Evolutionary conservation across 2,329 filamentous ascomycete species (phyloP).

Genomic region (Xylaria digitata): DNA sequence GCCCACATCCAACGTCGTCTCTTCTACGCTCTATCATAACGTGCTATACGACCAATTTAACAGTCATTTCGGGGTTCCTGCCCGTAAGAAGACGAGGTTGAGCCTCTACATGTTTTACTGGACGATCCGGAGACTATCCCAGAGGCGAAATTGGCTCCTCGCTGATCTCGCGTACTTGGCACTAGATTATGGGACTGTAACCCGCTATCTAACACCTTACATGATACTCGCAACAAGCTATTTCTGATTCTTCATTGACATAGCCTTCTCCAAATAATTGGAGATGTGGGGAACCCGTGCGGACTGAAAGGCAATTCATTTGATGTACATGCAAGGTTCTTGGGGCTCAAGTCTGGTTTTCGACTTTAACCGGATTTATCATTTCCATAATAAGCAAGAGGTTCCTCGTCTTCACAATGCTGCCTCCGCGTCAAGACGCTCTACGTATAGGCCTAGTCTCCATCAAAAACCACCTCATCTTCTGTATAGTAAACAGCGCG

Average conservation of each 20-base stretch:
- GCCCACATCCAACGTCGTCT: constrained; percentile 1
- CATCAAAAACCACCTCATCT: neutral
- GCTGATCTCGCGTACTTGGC: constrained; percentile 14
- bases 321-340: constrained; percentile 28
- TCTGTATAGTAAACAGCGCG: constrained; percentile 1
- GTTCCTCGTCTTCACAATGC: constrained; percentile 16
- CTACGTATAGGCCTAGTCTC: neutral
- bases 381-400: constrained; percentile 34
- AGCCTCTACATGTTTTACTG: neutral
- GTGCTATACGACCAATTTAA: constrained; percentile 13
- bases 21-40: constrained; percentile 5
- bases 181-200: neutral
- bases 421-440: constrained; percentile 19
- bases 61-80: constrained; percentile 12
- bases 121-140: neutral
- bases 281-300: constrained; percentile 27
- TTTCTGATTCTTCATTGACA: constrained; percentile 18
- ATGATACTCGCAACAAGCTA: constrained; percentile 21
- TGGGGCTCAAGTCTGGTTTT: constrained; percentile 30
- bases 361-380: constrained; percentile 39
- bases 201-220: constrained; percentile 9
- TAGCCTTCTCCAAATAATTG: constrained; percentile 30
- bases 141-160: constrained; percentile 10
- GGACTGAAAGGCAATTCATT: constrained; percentile 25
- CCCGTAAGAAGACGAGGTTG: constrained; percentile 5